phyloP scores from a whole-genome alignment of 192 early-diverging fungal genomes.

The Podila clonocystis region DNA sequence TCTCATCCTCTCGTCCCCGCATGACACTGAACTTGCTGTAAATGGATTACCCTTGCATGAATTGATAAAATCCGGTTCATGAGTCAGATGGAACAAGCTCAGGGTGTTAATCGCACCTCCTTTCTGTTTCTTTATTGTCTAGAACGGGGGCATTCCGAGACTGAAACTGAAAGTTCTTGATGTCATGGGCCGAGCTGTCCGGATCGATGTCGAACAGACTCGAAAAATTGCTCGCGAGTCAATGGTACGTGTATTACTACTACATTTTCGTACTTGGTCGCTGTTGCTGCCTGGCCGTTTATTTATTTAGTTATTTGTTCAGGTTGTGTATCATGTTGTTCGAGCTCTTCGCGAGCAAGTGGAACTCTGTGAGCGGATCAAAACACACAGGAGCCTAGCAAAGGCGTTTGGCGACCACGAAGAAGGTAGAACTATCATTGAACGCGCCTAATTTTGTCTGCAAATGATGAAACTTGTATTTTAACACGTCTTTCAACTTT shows the following conservation, averaged over 20 bases:
- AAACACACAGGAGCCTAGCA: not conserved
- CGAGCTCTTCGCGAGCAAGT: not conserved
- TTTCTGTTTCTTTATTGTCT: not conserved
- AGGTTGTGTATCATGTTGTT: not conserved
- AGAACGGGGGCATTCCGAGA: constrained; percentile 20
- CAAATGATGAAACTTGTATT: not conserved
- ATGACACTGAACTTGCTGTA: not conserved
- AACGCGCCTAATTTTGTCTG: not conserved
- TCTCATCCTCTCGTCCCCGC: not conserved
- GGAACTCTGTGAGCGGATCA: not conserved
- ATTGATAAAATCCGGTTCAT: not conserved
- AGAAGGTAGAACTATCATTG: not conserved
- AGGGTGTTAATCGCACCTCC: not conserved
- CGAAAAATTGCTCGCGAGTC: constrained; percentile 20
- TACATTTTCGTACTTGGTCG: not conserved
- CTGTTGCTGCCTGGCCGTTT: not conserved
- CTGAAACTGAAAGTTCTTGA: constrained; percentile 24
- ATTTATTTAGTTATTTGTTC: not conserved
- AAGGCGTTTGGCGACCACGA: not conserved
- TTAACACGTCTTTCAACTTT: not conserved
- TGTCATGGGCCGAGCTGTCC: constrained; percentile 5
- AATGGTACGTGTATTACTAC: not conserved
- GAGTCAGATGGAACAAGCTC: no score
- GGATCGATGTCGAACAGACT: constrained; percentile 18
- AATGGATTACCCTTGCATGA: no score